Conservation (phyloP, 2,329 filamentous ascomycete genomes). For the Pseudogymnoascus sp. region DNA sequence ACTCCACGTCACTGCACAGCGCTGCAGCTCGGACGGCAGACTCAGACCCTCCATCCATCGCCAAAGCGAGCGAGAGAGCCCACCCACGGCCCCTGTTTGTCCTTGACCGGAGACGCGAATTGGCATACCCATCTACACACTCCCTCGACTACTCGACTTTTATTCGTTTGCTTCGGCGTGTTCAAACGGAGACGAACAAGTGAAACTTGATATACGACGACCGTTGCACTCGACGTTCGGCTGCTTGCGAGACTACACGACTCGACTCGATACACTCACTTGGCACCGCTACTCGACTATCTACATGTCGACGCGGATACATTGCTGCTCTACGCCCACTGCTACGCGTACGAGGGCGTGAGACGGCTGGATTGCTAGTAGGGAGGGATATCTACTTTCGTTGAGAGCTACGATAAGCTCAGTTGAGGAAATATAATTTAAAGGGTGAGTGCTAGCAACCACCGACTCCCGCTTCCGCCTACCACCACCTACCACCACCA, state of each 20-base stretch:
- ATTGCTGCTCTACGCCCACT: neutral
- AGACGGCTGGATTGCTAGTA: neutral
- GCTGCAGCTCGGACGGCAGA: neutral
- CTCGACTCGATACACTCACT: neutral
- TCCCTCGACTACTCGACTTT: too few species aligned
- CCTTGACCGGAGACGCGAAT: neutral
- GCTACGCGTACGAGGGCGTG: neutral
- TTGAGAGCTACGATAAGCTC: neutral
- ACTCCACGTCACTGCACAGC: neutral
- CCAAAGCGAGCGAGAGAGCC: neutral
- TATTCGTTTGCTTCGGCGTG: neutral
- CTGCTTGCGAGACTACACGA: neutral
- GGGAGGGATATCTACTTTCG: neutral
- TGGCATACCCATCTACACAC: too few species aligned
- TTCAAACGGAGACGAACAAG: neutral
- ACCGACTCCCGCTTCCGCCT: neutral
- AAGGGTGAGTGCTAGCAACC: neutral
- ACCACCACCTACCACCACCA: neutral
- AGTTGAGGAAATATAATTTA: neutral
- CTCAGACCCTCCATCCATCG: neutral
- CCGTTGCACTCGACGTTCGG: neutral
- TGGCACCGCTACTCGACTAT: neutral
- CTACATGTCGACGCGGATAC: neutral
- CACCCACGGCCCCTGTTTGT: neutral
- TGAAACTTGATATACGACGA: neutral